phyloP scores from a whole-genome alignment of 176 grass and related monocot genomes.

The Stipa capillata region DNA sequence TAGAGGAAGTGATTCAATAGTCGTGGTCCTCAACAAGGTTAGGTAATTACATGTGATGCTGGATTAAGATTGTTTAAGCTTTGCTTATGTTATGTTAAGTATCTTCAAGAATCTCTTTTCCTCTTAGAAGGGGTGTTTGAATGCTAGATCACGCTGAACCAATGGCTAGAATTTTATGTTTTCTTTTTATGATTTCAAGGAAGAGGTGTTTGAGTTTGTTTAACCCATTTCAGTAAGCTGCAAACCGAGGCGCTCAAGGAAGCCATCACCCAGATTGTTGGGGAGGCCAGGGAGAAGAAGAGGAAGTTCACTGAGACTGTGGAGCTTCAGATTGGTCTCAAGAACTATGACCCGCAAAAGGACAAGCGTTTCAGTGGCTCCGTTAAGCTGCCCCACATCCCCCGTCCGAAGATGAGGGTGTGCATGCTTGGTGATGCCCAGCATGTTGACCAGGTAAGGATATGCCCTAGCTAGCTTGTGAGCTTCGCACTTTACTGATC shows the following conservation, averaged over 20 bases:
- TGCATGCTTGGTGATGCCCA: conserved; percentile 88
- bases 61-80: neutral
- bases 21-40: neutral
- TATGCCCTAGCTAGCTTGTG: neutral
- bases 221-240: conserved; percentile 51
- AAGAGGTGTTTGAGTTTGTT: neutral
- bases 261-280: conserved; percentile 39
- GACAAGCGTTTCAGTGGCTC: conserved; percentile 82
- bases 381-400: conserved; percentile 72
- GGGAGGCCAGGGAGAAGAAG: conserved; percentile 48
- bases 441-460: conserved; percentile 59
- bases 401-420: conserved; percentile 76
- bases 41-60: neutral
- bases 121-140: neutral
- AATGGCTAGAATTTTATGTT: neutral
- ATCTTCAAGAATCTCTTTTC: neutral
- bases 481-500: neutral
- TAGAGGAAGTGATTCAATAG: neutral
- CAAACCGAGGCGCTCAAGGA: conserved; percentile 46
- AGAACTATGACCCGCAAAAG: conserved; percentile 82
- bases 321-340: conserved; percentile 79
- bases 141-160: neutral
- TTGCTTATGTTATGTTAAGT: neutral
- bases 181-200: neutral
- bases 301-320: conserved; percentile 71